A percentile compares a stretch with the other conserved stretches of the same genome.
These are phyloP conservation scores for Alternaria brassicae DNA, from an alignment of 2,329 filamentous ascomycete genomes.

Conservation along the genomic window DNA sequence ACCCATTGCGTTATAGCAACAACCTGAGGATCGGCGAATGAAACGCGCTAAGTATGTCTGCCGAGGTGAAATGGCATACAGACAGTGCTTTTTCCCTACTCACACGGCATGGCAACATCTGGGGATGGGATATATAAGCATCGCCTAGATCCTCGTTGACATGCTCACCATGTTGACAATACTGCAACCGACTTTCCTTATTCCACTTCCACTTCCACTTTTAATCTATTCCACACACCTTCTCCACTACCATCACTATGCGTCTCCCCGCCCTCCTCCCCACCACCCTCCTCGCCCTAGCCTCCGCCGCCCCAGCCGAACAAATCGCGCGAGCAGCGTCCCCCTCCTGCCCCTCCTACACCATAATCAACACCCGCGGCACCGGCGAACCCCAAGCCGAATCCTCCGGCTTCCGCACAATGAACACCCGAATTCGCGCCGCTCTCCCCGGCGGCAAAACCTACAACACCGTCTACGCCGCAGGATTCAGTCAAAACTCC, in stretches of 20 bases:
- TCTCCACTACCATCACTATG: constrained; percentile 14
- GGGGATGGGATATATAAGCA: not conserved
- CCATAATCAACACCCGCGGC: constrained; percentile 35
- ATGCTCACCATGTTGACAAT: not conserved
- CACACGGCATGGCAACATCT: not conserved
- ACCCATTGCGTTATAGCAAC: not conserved
- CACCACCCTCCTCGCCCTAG: constrained; percentile 14
- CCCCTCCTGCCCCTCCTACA: constrained; percentile 26
- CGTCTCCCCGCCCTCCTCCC: constrained; percentile 16
- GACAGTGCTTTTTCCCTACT: not conserved
- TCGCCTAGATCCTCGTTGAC: not conserved
- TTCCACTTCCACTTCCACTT: not conserved
- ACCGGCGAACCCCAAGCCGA: constrained; percentile 27
- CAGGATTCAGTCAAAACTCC: constrained; percentile 36
- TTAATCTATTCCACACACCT: too few relatives aligned
- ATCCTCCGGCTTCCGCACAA: constrained; percentile 41
- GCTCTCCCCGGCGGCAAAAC: constrained; percentile 42
- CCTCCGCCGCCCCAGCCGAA: constrained; percentile 19
- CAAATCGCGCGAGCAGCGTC: constrained; percentile 3
- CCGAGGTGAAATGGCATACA: not conserved
- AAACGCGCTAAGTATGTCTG: constrained; percentile 1
- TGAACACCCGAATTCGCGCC: constrained; percentile 39
- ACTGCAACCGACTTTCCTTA: not conserved
- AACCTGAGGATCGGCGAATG: not conserved
- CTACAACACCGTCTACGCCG: constrained; percentile 48